Conservation (phyloP, 192 early-diverging fungal species). For the Backusella tarrabulga region DNA sequence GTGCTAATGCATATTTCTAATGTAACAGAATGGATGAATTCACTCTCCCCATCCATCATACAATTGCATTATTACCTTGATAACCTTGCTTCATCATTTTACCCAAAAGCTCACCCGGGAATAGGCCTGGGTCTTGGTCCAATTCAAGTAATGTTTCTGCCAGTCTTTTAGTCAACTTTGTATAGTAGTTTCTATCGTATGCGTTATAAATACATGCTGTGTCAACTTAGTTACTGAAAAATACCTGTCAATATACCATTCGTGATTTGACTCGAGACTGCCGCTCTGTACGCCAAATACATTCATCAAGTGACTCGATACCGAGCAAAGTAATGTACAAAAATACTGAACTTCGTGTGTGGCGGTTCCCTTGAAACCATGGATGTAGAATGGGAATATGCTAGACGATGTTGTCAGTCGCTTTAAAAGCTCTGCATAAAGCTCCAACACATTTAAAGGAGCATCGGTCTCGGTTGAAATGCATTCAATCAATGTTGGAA, state of each 20-base stretch:
- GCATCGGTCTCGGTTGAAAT: constrained; percentile 3
- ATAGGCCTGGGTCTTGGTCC: background rate
- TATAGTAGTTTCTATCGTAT: constrained; percentile 5
- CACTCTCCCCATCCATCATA: background rate
- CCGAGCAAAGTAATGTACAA: constrained; percentile 10
- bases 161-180: background rate
- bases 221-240: too few relatives aligned
- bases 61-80: background rate
- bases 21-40: background rate
- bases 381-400: background rate
- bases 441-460: background rate
- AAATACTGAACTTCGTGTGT: background rate
- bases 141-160: background rate
- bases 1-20: background rate
- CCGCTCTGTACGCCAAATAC: background rate
- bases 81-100: constrained; percentile 19
- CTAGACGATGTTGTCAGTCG: background rate
- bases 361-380: background rate
- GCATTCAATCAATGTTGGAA: constrained; percentile 10
- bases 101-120: background rate
- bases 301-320: constrained; percentile 9
- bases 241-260: constrained; percentile 19
- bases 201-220: too few relatives aligned
- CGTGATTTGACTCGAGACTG: background rate
- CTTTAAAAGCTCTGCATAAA: constrained; percentile 6